These are phyloP conservation scores for Colletotrichum sublineola DNA, from an alignment of 2,329 filamentous ascomycete genomes.

Conservation along the genomic window DNA sequence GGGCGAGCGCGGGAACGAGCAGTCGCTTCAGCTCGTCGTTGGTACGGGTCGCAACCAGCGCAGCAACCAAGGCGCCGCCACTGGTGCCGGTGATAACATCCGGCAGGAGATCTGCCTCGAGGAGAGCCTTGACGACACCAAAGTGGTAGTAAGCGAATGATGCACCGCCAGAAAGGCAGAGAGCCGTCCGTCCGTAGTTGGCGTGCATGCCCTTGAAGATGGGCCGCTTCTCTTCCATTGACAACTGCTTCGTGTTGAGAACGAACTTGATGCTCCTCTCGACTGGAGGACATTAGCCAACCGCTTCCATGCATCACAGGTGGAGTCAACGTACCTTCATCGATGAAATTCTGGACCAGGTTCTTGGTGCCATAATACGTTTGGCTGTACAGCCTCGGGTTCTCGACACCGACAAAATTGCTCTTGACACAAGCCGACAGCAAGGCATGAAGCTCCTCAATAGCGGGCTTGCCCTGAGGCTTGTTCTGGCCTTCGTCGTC, in stretches of 20 bases:
- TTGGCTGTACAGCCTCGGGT: constrained; percentile 93
- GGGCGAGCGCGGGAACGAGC: constrained; percentile 87
- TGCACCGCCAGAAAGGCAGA: constrained; percentile 93
- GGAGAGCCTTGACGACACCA: constrained; percentile 88
- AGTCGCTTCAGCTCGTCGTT: constrained; percentile 90
- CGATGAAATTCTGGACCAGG: constrained; percentile 88
- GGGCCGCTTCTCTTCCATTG: constrained; percentile 78
- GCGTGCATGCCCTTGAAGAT: constrained; percentile 91
- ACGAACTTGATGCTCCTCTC: constrained; percentile 77
- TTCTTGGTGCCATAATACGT: constrained; percentile 99
- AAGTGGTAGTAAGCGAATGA: constrained; percentile 98
- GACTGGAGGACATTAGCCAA: constrained; percentile 58
- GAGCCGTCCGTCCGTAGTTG: constrained; percentile 91
- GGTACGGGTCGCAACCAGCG: constrained; percentile 87
- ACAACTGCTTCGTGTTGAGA: constrained; percentile 74
- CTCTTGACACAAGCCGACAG: constrained; percentile 95
- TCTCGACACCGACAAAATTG: constrained; percentile 96
- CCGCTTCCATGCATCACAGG: neutral
- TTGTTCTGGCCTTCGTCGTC: constrained; percentile 51
- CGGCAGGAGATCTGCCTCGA: constrained; percentile 88
- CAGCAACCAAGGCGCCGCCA: constrained; percentile 91
- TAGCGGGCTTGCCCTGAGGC: constrained; percentile 60
- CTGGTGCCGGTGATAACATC: constrained; percentile 98
- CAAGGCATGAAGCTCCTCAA: constrained; percentile 82
- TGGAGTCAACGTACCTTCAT: constrained; percentile 72